Base-by-base conservation (phyloP, 306 rosid species). In the Neltuma alba region DNA sequence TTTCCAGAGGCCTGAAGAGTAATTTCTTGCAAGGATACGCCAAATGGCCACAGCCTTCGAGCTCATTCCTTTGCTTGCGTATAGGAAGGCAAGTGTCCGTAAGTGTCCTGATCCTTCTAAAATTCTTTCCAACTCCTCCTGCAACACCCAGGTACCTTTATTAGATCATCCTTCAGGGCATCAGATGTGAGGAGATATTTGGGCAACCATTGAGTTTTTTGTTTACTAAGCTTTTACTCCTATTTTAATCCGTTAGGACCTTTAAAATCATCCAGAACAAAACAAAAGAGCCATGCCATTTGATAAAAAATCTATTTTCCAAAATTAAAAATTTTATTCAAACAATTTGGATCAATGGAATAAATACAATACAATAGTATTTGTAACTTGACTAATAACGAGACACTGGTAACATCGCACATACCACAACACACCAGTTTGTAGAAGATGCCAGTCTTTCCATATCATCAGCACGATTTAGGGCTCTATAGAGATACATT, bases 91-190 rank as follows among this genome's bases (percentile, higher is more conserved):
- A 79, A 95, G 99, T 7, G 99, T 91, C 23, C 97, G 90, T 73
- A 91, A 86, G 88, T 95, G 98, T 81, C 96, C 94, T 27, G 98
- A 90, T 63, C 91, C 97, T 70, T 90, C 97, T 79, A 95, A 88
- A 73, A 95, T 85, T 81, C 88, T 87, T 83, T 95, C 98, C 94
- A 95, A 86, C 91, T 95, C 99, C 85, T 92, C 99, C 99, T 92
- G 96, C 89, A 88, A 85, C 77, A 71, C 74, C 85, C 86, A 94
- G 78, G 80, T 77, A 87, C 86, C 79, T 84, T 84, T 84, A 81
- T 72, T 78, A 71, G 83, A 83, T 87, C 84, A 88, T 76, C 87
- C 85, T 83, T 86, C 85, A 87, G 72, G 83, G 85, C 80, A n/a
- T 37, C 72, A 38, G 31, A n/a, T 37, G 41, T 7, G 45, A 23